These are phyloP conservation scores for Salix arbutifolia DNA, from an alignment of 345 rosid genomes.

Conservation along the genomic window DNA sequence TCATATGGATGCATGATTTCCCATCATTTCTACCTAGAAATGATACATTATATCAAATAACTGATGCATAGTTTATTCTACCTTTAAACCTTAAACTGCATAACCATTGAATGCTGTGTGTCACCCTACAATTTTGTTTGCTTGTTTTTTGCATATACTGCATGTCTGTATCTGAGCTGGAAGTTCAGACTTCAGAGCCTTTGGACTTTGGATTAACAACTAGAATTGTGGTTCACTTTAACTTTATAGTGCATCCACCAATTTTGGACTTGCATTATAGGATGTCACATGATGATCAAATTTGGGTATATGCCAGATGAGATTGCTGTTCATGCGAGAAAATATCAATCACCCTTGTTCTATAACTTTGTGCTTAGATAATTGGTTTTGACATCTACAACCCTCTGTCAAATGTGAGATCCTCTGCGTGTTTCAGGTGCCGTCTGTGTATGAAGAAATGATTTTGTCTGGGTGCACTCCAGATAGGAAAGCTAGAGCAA, in stretches of 20 bases:
- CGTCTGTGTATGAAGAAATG: constrained; percentile 89
- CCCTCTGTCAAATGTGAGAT: not conserved
- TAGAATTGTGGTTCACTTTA: not conserved
- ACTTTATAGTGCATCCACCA: not conserved
- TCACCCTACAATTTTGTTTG: not conserved
- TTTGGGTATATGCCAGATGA: not conserved
- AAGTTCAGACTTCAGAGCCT: not conserved
- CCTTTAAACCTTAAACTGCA: not conserved
- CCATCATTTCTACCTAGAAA: not conserved
- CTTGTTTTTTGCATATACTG: not conserved
- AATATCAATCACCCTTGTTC: not conserved
- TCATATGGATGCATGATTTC: not conserved
- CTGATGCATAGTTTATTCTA: not conserved
- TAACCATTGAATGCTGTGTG: not conserved
- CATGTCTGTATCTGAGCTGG: not conserved
- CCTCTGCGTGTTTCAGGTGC: constrained; percentile 54
- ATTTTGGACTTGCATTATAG: not conserved
- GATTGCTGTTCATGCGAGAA: not conserved
- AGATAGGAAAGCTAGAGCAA: constrained; percentile 87
- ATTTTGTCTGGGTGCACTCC: constrained; percentile 78
- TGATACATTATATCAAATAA: not conserved
- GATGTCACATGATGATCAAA: not conserved
- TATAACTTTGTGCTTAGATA: not conserved
- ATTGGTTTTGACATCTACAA: not conserved
- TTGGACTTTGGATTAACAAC: not conserved